Evolutionary conservation across 371 early-diverging fungal species (phyloP).

Genomic region (Paramicrosporidium saccamoebae): DNA sequence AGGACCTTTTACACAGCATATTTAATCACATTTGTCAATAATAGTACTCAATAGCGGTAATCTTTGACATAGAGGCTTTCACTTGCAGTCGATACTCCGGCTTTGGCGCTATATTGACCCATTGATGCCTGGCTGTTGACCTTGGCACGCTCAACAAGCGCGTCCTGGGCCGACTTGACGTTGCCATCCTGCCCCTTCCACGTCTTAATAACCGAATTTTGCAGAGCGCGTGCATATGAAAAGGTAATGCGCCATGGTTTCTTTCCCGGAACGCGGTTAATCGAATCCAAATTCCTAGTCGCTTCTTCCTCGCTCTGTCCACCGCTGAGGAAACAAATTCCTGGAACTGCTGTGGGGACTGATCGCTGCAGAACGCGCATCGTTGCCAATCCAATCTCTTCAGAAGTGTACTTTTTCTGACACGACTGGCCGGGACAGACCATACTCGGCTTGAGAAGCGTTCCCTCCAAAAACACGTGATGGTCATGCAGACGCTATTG

Average conservation of each 20-base stretch:
- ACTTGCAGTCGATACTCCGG: slow-evolving; percentile 3
- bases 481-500: slow-evolving; percentile 10
- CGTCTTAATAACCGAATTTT: slow-evolving; percentile 13
- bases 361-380: slow-evolving; percentile 13
- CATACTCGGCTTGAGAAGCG: slow-evolving; percentile 26
- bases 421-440: slow-evolving; percentile 12
- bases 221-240: slow-evolving; percentile 28
- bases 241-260: slow-evolving; percentile 20
- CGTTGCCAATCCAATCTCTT: slow-evolving; percentile 14
- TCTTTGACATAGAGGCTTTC: slow-evolving; percentile 11
- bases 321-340: slow-evolving; percentile 26
- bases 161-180: slow-evolving; percentile 14
- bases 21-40: slow-evolving; percentile 1
- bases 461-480: slow-evolving; percentile 18
- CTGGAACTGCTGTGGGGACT: slow-evolving; percentile 19
- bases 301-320: slow-evolving; percentile 22
- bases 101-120: slow-evolving; percentile 9
- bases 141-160: slow-evolving; percentile 10
- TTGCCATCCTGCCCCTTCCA: slow-evolving; percentile 18
- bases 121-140: slow-evolving; percentile 12
- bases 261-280: slow-evolving; percentile 7
- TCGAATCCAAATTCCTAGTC: slow-evolving; percentile 14
- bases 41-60: slow-evolving; percentile 7
- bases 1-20: too few species aligned
- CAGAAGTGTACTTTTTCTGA: slow-evolving; percentile 9